Evolutionary conservation across 306 rosid species (phyloP).

Genomic region (Cucurbita moschata): DNA sequence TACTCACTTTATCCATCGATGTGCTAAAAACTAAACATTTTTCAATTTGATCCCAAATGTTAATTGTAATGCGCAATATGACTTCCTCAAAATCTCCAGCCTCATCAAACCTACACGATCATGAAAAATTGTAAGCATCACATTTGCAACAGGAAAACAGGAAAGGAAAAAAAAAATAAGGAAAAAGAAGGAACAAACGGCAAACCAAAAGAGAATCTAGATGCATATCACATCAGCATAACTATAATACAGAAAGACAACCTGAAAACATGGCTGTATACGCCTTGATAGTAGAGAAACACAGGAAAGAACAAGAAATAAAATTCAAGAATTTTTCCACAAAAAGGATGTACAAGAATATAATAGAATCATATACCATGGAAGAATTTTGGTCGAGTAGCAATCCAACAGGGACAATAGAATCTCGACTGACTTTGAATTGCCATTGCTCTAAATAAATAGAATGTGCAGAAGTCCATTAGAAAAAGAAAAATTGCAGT

Average conservation of each 20-base stretch:
- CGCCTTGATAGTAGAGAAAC: not conserved
- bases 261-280: not conserved
- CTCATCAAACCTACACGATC: slow-evolving; percentile 46
- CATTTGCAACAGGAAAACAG: not conserved
- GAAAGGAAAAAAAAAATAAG: not conserved
- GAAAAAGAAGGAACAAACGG: not conserved
- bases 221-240: not conserved
- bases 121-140: slow-evolving; percentile 15
- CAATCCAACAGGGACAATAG: slow-evolving; percentile 59
- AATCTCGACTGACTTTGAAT: slow-evolving; percentile 29
- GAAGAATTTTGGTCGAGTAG: slow-evolving; percentile 59
- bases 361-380: slow-evolving; percentile 40
- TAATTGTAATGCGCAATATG: slow-evolving; percentile 39
- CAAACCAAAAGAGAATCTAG: not conserved
- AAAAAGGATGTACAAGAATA: not conserved
- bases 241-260: not conserved
- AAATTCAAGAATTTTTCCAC: not conserved
- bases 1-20: slow-evolving; percentile 43
- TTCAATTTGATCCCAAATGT: slow-evolving; percentile 50
- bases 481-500: not conserved
- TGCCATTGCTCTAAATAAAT: slow-evolving; percentile 40
- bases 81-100: slow-evolving; percentile 47
- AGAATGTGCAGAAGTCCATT: slow-evolving; percentile 12
- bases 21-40: slow-evolving; percentile 23
- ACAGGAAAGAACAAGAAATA: not conserved